A percentile compares a stretch with the other conserved stretches of the same genome.
Conservation (phyloP, 139 green algal species). For the Chlorella vulgaris region DNA sequence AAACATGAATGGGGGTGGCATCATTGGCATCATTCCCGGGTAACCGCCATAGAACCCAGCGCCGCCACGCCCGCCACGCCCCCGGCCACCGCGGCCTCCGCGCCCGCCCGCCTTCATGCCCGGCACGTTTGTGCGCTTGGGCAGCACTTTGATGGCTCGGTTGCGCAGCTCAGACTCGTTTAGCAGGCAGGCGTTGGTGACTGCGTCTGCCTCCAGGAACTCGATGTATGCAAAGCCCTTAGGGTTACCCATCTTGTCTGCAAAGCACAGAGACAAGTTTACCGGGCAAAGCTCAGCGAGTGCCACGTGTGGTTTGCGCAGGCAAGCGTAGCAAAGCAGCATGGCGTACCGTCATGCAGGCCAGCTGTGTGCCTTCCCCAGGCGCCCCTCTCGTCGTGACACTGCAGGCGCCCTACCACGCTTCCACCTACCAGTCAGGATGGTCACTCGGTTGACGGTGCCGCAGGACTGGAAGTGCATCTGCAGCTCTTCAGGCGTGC, state of each 20-base stretch:
- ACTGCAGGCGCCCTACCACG: no score
- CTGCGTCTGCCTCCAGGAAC: conserved; percentile 96
- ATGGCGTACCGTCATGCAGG: no score
- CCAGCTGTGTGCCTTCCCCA: no score
- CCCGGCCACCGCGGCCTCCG: conserved; percentile 40
- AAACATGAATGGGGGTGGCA: conserved; percentile 45
- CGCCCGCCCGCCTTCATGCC: conserved; percentile 78
- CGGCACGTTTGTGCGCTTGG: conserved; percentile 95
- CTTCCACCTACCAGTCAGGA: conserved; percentile 80
- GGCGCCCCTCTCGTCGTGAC: no score
- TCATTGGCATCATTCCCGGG: conserved; percentile 53
- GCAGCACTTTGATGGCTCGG: conserved; percentile 56
- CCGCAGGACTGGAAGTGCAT: conserved; percentile 86
- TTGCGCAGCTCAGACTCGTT: conserved; percentile 25
- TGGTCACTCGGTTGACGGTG: conserved; percentile 98
- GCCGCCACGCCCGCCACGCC: conserved; percentile 59
- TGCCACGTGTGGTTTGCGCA: no score
- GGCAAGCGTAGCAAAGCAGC: no score
- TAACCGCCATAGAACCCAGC: conserved; percentile 11
- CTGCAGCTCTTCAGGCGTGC: conserved; percentile 96
- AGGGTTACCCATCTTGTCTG: conserved; percentile 89
- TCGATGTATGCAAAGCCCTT: conserved; percentile 99
- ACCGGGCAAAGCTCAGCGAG: no score
- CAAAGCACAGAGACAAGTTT: no score
- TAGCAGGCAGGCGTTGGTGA: conserved; percentile 86